Conservation (phyloP, 208 protist species). For the Trypanosoma mega region DNA sequence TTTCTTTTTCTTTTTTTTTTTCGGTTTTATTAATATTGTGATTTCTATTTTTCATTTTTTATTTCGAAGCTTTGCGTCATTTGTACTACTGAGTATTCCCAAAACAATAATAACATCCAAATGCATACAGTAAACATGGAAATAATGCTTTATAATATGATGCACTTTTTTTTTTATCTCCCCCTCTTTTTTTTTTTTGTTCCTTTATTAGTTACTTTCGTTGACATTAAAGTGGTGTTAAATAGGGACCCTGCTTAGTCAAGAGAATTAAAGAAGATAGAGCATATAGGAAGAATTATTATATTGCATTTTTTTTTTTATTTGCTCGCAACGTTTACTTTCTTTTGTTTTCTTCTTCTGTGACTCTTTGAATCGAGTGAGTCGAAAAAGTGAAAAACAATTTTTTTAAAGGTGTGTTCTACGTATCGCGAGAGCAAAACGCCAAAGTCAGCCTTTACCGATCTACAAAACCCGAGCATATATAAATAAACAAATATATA, state of each 20-base stretch:
- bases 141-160: too few species aligned
- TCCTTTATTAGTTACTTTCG: too few species aligned
- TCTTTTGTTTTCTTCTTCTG: conserved; percentile 15
- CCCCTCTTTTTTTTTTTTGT: not conserved
- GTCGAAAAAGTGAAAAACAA: too few species aligned
- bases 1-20: conserved; percentile 13
- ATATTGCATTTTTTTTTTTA: not conserved
- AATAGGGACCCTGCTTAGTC: too few species aligned
- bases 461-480: too few species aligned
- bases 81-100: too few species aligned
- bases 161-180: not conserved
- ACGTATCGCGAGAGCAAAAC: too few species aligned
- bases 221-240: too few species aligned
- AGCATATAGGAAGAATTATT: not conserved
- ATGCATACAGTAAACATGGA: not conserved
- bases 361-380: conserved; percentile 20
- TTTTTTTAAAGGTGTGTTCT: too few species aligned
- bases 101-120: too few species aligned
- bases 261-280: not conserved
- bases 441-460: too few species aligned
- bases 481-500: too few species aligned
- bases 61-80: not conserved
- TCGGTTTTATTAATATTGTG: conserved; percentile 15
- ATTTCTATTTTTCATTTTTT: conserved; percentile 8
- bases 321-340: not conserved